These are phyloP conservation scores for Aspergillus fumigatiaffinis DNA, from an alignment of 2,329 filamentous ascomycete genomes.

Conservation along the genomic window DNA sequence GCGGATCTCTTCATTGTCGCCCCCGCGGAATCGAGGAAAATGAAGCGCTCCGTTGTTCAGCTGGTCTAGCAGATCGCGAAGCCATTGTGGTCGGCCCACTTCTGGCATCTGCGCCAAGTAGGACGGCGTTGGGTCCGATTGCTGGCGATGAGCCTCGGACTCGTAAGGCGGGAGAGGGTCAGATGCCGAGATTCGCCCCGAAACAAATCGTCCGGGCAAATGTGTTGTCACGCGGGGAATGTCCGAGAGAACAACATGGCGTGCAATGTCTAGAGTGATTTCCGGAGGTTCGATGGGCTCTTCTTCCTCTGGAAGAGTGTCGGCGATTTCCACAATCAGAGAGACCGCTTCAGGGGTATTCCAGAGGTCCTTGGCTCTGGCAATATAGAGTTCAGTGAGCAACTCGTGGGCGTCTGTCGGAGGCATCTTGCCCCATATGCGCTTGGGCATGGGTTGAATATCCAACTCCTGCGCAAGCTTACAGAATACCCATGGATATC, in stretches of 20 bases:
- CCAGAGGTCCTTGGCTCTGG: constrained; percentile 78
- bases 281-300: constrained; percentile 42
- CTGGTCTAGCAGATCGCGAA: constrained; percentile 34
- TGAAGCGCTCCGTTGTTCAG: constrained; percentile 29
- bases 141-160: constrained; percentile 34
- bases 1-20: constrained; percentile 14
- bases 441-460: constrained; percentile 68
- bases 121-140: constrained; percentile 31
- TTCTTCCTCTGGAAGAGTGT: constrained; percentile 47
- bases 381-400: constrained; percentile 70
- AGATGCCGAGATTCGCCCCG: constrained; percentile 66
- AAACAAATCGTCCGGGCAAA: constrained; percentile 63
- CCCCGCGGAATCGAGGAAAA: constrained; percentile 20
- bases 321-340: constrained; percentile 67
- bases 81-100: constrained; percentile 31
- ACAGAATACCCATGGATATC: constrained; percentile 79
- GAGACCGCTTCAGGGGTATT: constrained; percentile 68
- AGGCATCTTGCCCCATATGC: constrained; percentile 76
- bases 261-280: constrained; percentile 58
- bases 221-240: constrained; percentile 66
- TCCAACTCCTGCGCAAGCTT: constrained; percentile 75
- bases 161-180: constrained; percentile 74
- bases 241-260: constrained; percentile 76
- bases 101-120: constrained; percentile 31
- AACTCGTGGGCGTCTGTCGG: constrained; percentile 63